These are phyloP conservation scores for Hyaloscypha variabilis DNA, from an alignment of 495 filamentous ascomycete species.

Conservation along the genomic window DNA sequence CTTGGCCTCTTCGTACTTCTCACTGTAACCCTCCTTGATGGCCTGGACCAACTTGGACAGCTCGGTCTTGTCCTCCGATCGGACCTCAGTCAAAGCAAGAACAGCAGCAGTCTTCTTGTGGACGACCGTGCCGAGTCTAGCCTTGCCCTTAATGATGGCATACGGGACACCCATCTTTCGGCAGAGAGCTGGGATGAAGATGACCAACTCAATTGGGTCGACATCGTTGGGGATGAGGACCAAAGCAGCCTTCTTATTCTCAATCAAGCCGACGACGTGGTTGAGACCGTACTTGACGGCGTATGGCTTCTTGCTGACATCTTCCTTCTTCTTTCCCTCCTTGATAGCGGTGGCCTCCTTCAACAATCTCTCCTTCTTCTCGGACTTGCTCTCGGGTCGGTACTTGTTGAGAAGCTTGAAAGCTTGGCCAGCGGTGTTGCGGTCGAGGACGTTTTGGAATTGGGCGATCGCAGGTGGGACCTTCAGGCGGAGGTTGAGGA, in stretches of 20 bases:
- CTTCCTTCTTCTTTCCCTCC: constrained; percentile 99
- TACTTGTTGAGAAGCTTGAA: constrained; percentile 99
- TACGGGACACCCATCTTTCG: constrained; percentile 99
- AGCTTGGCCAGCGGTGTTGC: constrained; percentile 93
- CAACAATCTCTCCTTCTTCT: constrained; percentile 99
- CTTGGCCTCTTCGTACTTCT: constrained; percentile 91
- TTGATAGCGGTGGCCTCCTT: constrained; percentile 96
- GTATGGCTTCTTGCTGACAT: constrained; percentile 99
- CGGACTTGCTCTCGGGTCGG: constrained; percentile 96
- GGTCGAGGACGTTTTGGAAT: constrained; percentile 97
- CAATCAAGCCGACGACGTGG: constrained; percentile 98
- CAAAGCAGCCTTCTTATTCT: constrained; percentile 99
- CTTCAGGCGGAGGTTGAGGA: constrained; percentile 97
- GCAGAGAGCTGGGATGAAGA: constrained; percentile 98
- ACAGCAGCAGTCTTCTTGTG: constrained; percentile 99
- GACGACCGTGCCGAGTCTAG: constrained; percentile 95
- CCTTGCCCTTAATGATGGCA: constrained; percentile 99
- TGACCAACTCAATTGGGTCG: constrained; percentile 98
- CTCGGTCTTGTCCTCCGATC: constrained; percentile 96
- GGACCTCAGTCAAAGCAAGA: constrained; percentile 92
- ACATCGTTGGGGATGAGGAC: constrained; percentile 99
- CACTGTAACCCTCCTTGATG: constrained; percentile 97
- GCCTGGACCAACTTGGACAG: constrained; percentile 93
- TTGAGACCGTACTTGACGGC: constrained; percentile 99
- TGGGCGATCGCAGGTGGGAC: constrained; percentile 97